Evolutionary conservation across 805 yeast species (phyloP), one percentile per base, ranked within the genome.

Genomic region (Nematodospora valgi): DNA sequence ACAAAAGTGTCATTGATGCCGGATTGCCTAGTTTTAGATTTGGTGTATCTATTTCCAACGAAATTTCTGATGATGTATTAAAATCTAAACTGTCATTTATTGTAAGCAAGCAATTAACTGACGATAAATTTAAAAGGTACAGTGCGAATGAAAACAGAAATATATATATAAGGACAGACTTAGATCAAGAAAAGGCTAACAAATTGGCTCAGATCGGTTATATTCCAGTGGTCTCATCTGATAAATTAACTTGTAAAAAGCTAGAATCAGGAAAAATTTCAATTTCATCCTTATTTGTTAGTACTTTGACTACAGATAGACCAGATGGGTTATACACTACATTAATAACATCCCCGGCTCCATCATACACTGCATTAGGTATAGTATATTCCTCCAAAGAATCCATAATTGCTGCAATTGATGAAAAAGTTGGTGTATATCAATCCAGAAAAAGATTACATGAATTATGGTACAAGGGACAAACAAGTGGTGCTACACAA

Each of bases 401-500:
- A 48, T 86, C 96, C 22, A 78, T 93, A 50, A 62, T 74, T 28
- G 89, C 84, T 49, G 93, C 98, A 9, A 75, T 93, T 47, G 77
- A 76, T 41, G 82, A 86, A 15, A 74, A 77, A 32, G 78, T 86
- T 7, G 98, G 98, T 39, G 96, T 93, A 2, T 93, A 93, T 62
- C 96, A 84, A 59, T 86, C 96, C 6, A 81, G 98, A 50, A 80
- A 83, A 51, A 62, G 73, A 35, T 51, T 53, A 14, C 80, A 86
- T 42, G 98, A 95, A 28, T 72, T 93, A 40, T 93, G 98, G 98
- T 84, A 81, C 58, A 93, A 93, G 59, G 98, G 98, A 20, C 82
- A 83, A 37, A 86, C 96, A 2, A 84, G 95, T n/a, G 98, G 98
- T 14, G 95, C 95, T 34, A 86, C 94, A 1, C 98, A 93, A 64